Conservation (phyloP, 2,329 filamentous ascomycete species). For the Neofusicoccum ribis region DNA sequence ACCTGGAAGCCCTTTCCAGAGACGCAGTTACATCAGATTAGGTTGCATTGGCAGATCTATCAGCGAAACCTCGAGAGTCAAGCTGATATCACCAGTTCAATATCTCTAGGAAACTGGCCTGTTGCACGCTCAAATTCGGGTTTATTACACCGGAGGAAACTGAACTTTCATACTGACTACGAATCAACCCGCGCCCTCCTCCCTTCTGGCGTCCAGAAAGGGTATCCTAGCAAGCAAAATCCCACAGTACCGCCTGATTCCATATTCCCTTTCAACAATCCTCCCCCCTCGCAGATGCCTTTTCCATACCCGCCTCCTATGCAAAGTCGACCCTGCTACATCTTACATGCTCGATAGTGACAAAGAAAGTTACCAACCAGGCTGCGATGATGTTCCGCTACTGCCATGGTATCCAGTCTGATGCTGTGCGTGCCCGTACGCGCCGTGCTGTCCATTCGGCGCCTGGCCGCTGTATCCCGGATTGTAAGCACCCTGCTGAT, state of each 20-base stretch:
- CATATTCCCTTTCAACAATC: background rate
- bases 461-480: background rate
- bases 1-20: too few species aligned
- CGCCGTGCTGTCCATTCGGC: background rate
- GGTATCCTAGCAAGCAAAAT: conserved; percentile 4
- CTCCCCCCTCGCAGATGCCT: background rate
- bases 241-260: background rate
- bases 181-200: background rate
- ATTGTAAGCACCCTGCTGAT: background rate
- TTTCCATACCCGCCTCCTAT: background rate
- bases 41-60: too few species aligned
- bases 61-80: too few species aligned
- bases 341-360: conserved; percentile 7
- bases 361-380: conserved; percentile 8
- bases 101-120: too few species aligned
- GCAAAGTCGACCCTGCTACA: conserved; percentile 1
- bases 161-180: background rate
- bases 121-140: too few species aligned
- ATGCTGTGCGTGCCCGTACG: background rate
- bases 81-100: background rate
- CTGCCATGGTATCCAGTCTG: conserved; percentile 2
- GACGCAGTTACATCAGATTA: too few species aligned
- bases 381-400: background rate
- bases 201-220: background rate
- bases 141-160: background rate